phyloP scores from a whole-genome alignment of 2,329 filamentous ascomycete genomes.

The Trichocomaceae sp. region DNA sequence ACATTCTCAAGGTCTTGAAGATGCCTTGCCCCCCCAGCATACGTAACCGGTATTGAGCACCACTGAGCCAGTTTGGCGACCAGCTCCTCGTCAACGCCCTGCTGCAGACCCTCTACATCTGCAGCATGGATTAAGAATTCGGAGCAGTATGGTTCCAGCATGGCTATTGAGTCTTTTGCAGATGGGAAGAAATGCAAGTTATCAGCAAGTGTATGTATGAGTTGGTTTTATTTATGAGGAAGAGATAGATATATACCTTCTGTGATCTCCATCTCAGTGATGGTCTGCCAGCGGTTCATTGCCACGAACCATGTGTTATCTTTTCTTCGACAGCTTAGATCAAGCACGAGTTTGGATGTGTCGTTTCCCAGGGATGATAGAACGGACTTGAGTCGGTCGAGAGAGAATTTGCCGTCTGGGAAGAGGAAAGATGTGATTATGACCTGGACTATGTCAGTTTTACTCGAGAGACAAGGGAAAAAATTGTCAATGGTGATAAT shows the following conservation, averaged over 20 bases:
- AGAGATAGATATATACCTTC: constrained; percentile 53
- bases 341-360: constrained; percentile 78
- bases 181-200: background rate
- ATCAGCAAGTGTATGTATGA: background rate
- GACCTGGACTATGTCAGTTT: constrained; percentile 54
- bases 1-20: constrained; percentile 78
- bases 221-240: background rate
- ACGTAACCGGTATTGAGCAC: constrained; percentile 90
- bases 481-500: no score
- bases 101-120: constrained; percentile 90
- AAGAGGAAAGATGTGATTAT: constrained; percentile 97
- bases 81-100: constrained; percentile 80
- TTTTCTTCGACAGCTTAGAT: constrained; percentile 79
- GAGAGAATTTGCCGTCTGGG: constrained; percentile 73
- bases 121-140: constrained; percentile 97
- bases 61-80: constrained; percentile 71
- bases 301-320: constrained; percentile 86
- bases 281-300: constrained; percentile 98
- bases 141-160: constrained; percentile 83
- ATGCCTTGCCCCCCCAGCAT: constrained; percentile 84
- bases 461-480: background rate
- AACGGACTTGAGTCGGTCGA: constrained; percentile 66
- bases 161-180: constrained; percentile 63
- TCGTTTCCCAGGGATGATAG: constrained; percentile 66
- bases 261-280: constrained; percentile 92